Evolutionary conservation across 2,329 filamentous ascomycete species (phyloP), one percentile per base, ranked within the genome.

Genomic region (Monosporascus sp.): DNA sequence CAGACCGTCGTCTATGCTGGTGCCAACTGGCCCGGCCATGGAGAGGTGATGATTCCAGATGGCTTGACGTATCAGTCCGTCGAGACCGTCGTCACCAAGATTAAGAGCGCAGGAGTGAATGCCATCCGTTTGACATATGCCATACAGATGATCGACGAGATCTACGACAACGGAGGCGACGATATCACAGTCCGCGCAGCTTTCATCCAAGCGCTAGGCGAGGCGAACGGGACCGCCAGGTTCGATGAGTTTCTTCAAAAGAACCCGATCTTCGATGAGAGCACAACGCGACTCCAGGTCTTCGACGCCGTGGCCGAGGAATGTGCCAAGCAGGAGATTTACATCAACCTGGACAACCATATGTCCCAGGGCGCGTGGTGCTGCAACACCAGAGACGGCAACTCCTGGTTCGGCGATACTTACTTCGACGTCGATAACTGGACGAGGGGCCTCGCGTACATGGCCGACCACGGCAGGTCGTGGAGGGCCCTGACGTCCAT

Each of bases 31-130:
- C 81, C 83, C 0, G 83, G 82, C 1, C 77, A 80, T 17, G 76
- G 75, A 45, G 82, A 85, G 45, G 75, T 79, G n/a, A 86, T 86
- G 83, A 73, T 86, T 1, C 83, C 83, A 0, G 83, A 87, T 58
- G 84, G 84, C 3, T 73, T 86, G 2, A 82, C 85, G 63, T 84
- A 84, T 66, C 76, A 78, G 37, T 85, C 82, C 0, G 73, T 86
- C 48, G 69, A 73, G 38, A 69, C 67, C 7, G 79, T 86, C 37
- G 76, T 85, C 0, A 67, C 75, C 3, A 78, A 78, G 67, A 75
- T 85, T 61, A 84, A 83, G 61, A 76, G 76, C 54, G 63, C 85
- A 0, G 83, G 82, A 17, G 81, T 87, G 73, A 87, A 87, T 61
- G 77, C 80, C 1, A 78, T 86, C 26, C 81, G 84, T 2, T 68